Evolutionary conservation across 768 basidiomycete genomes (phyloP), one percentile per base, ranked within the genome.

Genomic region (Kwoniella pini): DNA sequence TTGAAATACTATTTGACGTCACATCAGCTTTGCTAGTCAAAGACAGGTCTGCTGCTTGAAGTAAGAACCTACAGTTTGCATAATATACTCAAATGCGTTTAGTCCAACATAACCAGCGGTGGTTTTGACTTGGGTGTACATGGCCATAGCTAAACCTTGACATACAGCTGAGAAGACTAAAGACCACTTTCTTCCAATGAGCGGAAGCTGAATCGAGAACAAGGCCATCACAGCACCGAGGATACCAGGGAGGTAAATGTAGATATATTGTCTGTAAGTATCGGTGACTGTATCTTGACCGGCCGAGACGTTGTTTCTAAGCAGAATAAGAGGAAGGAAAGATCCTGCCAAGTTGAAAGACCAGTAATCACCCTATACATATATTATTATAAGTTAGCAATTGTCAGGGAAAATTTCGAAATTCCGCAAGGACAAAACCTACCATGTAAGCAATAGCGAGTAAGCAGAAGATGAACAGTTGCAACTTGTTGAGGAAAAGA

Each of bases 241-340:
- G 28, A 77, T 68, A 59, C 75, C 75, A 15, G 75, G 75, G 1
- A 71, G 55, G 57, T 74, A 74, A 57, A 77, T 76, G 64, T 70
- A 69, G 51, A 78, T 57, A 69, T 79, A 79, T 50, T 77, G 70
- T 4, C 68, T 60, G 63, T 80, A 81, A 0, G 79, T 80, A 38
- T 75, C 77, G 57, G 70, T 67, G 56, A 79, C 75, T 0, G 69
- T 66, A 17, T 52, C 65, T 17, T 48, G 28, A 7, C 66, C 64
- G 5, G 59, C 61, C 26, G 68, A 68, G 52, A 75, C 66, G 51
- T 77, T 79, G 64, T 74, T 72, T n/a, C 69, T 68, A 21, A 72
- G 70, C 0, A 80, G 69, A 28, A 80, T 74, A 44, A 80, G 68
- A 13, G 80, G 79, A 7, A 80, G 63, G 70, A 74, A 79, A 15